Base-by-base conservation (phyloP, 257 asterid genomes). In the Solanum piurae region DNA sequence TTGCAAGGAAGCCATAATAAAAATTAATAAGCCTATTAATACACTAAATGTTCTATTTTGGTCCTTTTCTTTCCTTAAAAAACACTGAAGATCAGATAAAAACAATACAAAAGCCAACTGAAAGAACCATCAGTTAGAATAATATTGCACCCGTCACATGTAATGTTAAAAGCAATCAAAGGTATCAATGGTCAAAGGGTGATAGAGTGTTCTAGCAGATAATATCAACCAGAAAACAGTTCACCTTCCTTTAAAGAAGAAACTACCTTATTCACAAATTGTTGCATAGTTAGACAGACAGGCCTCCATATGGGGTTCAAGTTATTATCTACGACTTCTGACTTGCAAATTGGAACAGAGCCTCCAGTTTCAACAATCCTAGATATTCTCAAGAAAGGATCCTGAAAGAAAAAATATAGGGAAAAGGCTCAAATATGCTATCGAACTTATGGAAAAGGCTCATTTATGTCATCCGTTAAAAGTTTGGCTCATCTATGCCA, bases 291-390 rank as follows among this genome's bases (percentile, higher is more conserved):
- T 84, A 94, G 91, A 87, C 92, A 84, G 29, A 93, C 44, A 12
- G 96, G 95, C 92, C 87, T 94, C 95, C 96, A 94, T 64, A 89
- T 73, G 49, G 96, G 98, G 90, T 90, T 92, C 95, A 94, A 93
- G 94, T 95, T 92, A 94, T 94, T 93, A 91, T 93, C 93, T 90
- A 94, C 92, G 87, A 91, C 96, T 91, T 95, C 96, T 3, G 98
- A 94, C 92, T 94, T 95, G 92, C 95, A 93, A 88, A 94, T 93
- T 55, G 96, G 98, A 89, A 94, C 88, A 71, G 77, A 91, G 68
- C 88, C 91, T 73, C 98, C 98, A 60, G 55, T 87, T 89, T 95
- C 98, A 86, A 89, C 88, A 68, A 88, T 79, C 90, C 95, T 94
- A 25, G 98, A 94, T 90, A 95, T 92, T 93, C 94, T 94, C 85